A percentile compares a stretch with the other conserved stretches of the same genome.
Evolutionary conservation across 1,284 basidiomycete genomes (phyloP).

Genomic region (Chalciporus sp.): DNA sequence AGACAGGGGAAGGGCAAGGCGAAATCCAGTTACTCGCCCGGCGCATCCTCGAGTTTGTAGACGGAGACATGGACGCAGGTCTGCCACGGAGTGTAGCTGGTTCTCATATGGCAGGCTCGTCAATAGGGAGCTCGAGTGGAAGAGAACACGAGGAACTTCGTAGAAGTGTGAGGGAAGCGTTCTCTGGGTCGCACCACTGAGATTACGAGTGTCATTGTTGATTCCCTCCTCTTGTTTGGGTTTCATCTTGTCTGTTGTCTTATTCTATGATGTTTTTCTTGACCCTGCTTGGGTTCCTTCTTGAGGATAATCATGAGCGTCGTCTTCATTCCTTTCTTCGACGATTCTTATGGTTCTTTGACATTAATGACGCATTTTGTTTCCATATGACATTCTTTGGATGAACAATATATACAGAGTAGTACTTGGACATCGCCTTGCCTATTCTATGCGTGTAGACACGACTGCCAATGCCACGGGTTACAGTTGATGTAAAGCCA

Average conservation of each 20-base stretch:
- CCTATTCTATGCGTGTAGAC: neutral
- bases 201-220: conserved; percentile 3
- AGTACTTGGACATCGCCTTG: neutral
- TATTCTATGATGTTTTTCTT: conserved; percentile 22
- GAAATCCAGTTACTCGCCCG: conserved; percentile 87
- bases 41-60: conserved; percentile 85
- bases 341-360: neutral
- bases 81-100: conserved; percentile 61
- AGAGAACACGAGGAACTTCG: conserved; percentile 77
- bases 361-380: neutral
- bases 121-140: conserved; percentile 55
- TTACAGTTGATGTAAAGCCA: neutral
- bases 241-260: conserved; percentile 9
- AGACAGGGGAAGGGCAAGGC: conserved; percentile 78
- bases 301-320: conserved; percentile 13
- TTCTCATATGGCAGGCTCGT: conserved; percentile 68
- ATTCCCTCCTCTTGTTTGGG: neutral
- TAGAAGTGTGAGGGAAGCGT: conserved; percentile 78
- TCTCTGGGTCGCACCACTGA: conserved; percentile 57
- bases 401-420: neutral
- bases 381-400: neutral
- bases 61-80: conserved; percentile 63
- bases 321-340: neutral
- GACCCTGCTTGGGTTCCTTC: conserved; percentile 7
- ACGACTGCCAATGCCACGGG: no score